Percentiles rank a stretch among this genome's conserved stretches.
These are phyloP conservation scores for Volvox reticuliferus DNA, from an alignment of 139 green algal species.

Conservation along the genomic window DNA sequence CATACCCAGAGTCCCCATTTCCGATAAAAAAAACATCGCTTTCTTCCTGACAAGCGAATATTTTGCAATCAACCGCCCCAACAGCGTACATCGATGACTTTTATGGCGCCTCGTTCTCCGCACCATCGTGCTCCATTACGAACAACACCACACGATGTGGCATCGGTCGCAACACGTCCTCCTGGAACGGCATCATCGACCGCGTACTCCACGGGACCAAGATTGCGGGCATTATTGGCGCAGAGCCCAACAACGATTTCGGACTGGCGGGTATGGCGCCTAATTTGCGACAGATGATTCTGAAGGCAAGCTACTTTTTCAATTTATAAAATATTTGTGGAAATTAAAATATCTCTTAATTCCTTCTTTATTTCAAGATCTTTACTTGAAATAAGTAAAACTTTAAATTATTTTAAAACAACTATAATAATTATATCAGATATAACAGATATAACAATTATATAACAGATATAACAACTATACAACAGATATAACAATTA, in stretches of 20 bases:
- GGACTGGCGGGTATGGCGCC: slow-evolving; percentile 26
- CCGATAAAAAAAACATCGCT: too few species aligned
- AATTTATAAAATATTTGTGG: too few species aligned
- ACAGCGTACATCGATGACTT: slow-evolving; percentile 31
- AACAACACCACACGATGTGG: slow-evolving; percentile 12
- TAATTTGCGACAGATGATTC: slow-evolving; percentile 32
- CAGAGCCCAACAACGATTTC: not conserved
- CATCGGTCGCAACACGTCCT: slow-evolving; percentile 4
- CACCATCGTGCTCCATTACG: not conserved
- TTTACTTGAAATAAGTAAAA: too few species aligned
- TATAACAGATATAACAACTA: too few species aligned
- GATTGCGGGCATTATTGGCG: slow-evolving; percentile 42
- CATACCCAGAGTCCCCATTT: too few species aligned
- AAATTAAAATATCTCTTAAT: not conserved
- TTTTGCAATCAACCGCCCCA: too few species aligned
- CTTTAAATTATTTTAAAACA: too few species aligned
- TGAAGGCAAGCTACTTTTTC: not conserved
- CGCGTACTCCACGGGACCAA: slow-evolving; percentile 17
- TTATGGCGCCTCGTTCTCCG: slow-evolving; percentile 33
- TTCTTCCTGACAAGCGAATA: too few species aligned
- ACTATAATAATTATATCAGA: too few species aligned
- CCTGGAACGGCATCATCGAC: slow-evolving; percentile 25
- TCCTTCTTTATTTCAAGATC: not conserved
- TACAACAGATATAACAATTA: too few species aligned
- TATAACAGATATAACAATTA: too few species aligned